Evolutionary conservation across 2,329 filamentous ascomycete species (phyloP), one percentile per base, ranked within the genome.

Genomic region (Aspergillus tubingensis): DNA sequence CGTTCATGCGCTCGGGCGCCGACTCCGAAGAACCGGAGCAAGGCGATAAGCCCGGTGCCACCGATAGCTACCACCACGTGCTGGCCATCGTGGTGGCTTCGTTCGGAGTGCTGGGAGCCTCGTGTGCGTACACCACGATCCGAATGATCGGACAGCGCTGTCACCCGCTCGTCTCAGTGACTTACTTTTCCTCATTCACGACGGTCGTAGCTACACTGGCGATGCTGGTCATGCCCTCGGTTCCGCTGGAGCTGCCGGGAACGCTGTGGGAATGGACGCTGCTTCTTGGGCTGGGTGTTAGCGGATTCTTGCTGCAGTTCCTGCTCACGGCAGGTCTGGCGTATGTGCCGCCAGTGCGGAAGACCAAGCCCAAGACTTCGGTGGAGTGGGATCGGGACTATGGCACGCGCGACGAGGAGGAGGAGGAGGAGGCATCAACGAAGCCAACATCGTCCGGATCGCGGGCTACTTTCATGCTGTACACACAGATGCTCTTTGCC

Each of bases 261-360:
- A 82, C 80, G 11, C 38, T 76, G 3, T 77, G 81, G 1, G 81
- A 93, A 71, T 94, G 90, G 88, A 73, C 78, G 0, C 82, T 92
- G 41, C 77, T 96, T 15, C 57, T 88, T 0, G 84, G 88, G 39
- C 79, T 96, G 3, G 91, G 90, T 0, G 70, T 86, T 0, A 88
- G 88, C 65, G 93, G 93, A 0, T 94, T 96, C 71, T 74, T 89
- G 21, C 90, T 94, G 85, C 93, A 96, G 83, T 92, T 92, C 66
- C 81, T 96, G n/a, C 79, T 96, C 17, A 95, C 92, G 1, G 84
- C 86, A 0, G 92, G 91, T 0, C 77, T 97, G 51, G 82, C 89
- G 23, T 86, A 88, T 62, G 90, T 93, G 69, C 89, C 88, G 63
- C 83, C 83, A 1, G 78, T 79, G 3, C 60, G 53, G 23, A 47